phyloP scores from a whole-genome alignment of 2,329 filamentous ascomycete species.

The Diaporthe ilicicola region DNA sequence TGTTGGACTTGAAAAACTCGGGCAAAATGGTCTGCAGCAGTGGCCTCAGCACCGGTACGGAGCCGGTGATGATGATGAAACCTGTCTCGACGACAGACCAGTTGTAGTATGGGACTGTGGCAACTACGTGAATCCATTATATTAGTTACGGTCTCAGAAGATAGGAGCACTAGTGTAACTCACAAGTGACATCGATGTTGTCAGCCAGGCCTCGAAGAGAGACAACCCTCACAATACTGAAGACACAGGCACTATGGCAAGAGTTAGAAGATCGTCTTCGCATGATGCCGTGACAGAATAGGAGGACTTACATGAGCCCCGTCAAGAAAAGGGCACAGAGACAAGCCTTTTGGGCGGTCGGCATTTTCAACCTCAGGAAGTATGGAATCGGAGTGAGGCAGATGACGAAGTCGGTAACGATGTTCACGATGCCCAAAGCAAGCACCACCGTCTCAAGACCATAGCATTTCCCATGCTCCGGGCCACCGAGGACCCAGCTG shows the following conservation, averaged over 20 bases:
- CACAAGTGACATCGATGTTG: conserved; percentile 42
- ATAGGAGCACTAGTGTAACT: not conserved
- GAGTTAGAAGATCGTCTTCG: not conserved
- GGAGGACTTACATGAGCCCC: conserved; percentile 41
- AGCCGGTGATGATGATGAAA: conserved; percentile 45
- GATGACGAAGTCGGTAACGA: conserved; percentile 42
- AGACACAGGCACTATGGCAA: conserved; percentile 39
- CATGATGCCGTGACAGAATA: rapidly evolving
- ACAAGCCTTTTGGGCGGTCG: conserved; percentile 38
- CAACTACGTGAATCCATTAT: conserved; percentile 33
- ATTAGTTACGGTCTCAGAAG: not conserved
- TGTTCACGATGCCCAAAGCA: conserved; percentile 41
- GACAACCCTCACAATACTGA: conserved; percentile 38
- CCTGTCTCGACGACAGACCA: conserved; percentile 45
- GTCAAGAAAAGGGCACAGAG: conserved; percentile 41
- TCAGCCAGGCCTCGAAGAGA: conserved; percentile 37
- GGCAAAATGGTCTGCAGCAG: conserved; percentile 29
- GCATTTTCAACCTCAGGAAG: conserved; percentile 41
- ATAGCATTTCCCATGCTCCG: conserved; percentile 36
- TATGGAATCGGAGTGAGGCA: conserved; percentile 41
- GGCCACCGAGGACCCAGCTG: conserved; percentile 40
- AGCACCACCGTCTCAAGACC: conserved; percentile 39
- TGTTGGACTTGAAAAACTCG: conserved; percentile 13
- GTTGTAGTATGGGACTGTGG: conserved; percentile 41
- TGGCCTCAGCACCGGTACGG: conserved; percentile 43